Evolutionary conservation across 306 rosid genomes (phyloP).

Genomic region (Aeschynomene evenia): DNA sequence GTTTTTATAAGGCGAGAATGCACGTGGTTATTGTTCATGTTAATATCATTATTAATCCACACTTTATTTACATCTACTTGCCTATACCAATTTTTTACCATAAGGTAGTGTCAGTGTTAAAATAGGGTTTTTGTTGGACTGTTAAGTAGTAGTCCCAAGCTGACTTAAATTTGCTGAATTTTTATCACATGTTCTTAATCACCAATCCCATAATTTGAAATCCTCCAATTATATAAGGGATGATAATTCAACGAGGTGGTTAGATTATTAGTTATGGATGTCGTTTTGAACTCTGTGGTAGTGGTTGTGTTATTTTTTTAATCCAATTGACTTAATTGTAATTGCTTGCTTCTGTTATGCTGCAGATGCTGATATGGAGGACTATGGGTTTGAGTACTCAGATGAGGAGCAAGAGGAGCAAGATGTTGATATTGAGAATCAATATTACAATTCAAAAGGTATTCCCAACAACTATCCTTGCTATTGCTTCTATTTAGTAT

Average conservation of each 20-base stretch:
- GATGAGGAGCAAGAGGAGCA: slow-evolving; percentile 99
- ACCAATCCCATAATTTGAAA: slow-evolving; percentile 14
- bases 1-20: slow-evolving; percentile 21
- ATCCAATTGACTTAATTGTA: neutral
- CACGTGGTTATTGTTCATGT: slow-evolving; percentile 8
- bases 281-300: neutral
- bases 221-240: neutral
- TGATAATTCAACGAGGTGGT: neutral
- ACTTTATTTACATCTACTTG: neutral
- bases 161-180: neutral
- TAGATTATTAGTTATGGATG: neutral
- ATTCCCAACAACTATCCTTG: slow-evolving; percentile 6
- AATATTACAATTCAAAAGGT: slow-evolving; percentile 94
- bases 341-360: slow-evolving; percentile 11
- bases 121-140: neutral
- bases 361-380: slow-evolving; percentile 98
- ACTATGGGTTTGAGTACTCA: slow-evolving; percentile 95
- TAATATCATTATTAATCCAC: neutral
- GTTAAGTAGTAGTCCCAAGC: neutral
- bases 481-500: neutral
- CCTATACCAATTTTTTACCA: neutral
- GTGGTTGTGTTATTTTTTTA: neutral
- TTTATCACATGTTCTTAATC: neutral
- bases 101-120: neutral
- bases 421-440: slow-evolving; percentile 98